A percentile compares a stretch with the other conserved stretches of the same genome.
These are phyloP conservation scores for Clitopilus passeckerianus DNA, from an alignment of 768 basidiomycete species.

Conservation along the genomic window DNA sequence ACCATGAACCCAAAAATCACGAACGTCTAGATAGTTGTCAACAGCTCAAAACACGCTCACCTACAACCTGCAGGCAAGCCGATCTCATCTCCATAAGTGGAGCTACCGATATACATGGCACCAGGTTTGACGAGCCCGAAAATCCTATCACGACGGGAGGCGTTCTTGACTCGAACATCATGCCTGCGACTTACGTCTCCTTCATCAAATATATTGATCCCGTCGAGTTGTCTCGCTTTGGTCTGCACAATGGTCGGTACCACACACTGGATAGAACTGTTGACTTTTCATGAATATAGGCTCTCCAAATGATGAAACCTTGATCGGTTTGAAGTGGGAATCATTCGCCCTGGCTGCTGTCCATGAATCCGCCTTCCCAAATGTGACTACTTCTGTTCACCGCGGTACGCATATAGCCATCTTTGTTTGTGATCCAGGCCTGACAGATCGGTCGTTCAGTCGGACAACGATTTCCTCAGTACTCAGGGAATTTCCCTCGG, in stretches of 20 bases:
- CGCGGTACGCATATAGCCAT: constrained; percentile 31
- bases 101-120: constrained; percentile 59
- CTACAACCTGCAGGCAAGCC: constrained; percentile 37
- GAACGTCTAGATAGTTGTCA: no score
- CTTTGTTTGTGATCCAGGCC: background rate
- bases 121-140: constrained; percentile 47
- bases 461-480: constrained; percentile 64
- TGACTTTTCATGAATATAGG: no score
- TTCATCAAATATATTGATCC: constrained; percentile 54
- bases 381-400: constrained; percentile 72
- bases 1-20: no score
- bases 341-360: constrained; percentile 55
- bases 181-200: constrained; percentile 46
- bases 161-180: constrained; percentile 38
- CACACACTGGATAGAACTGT: no score
- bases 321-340: constrained; percentile 67
- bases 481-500: constrained; percentile 48
- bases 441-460: constrained; percentile 16
- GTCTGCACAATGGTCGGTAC: constrained; percentile 52
- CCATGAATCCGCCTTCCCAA: constrained; percentile 41
- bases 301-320: constrained; percentile 39
- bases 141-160: constrained; percentile 49
- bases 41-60: background rate
- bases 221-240: constrained; percentile 53
- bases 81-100: constrained; percentile 52